Conservation (phyloP, 441 rosid species). For the Pelargonium citronellum region DNA sequence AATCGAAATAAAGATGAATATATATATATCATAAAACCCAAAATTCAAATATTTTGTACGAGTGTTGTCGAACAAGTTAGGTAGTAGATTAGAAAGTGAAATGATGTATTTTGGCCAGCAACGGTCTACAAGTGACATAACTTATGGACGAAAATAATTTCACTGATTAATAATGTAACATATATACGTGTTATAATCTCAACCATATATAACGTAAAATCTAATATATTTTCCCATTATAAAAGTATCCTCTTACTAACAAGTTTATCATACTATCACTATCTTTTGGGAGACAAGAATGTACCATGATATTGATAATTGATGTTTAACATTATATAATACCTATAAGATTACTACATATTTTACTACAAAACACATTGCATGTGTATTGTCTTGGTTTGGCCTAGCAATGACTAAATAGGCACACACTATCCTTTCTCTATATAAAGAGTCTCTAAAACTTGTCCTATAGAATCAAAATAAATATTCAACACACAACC, state of each 20-base stretch:
- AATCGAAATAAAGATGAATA: too few relatives aligned
- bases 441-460: not conserved
- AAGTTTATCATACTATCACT: too few relatives aligned
- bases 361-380: not conserved
- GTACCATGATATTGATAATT: not conserved
- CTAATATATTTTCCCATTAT: not conserved
- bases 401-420: not conserved
- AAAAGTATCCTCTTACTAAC: too few relatives aligned
- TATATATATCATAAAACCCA: too few relatives aligned
- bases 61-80: too few relatives aligned
- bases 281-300: too few relatives aligned
- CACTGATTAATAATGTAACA: not conserved
- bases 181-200: not conserved
- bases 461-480: not conserved
- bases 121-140: not conserved
- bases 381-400: not conserved
- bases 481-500: not conserved
- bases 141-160: not conserved
- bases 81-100: too few relatives aligned
- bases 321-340: not conserved
- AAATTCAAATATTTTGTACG: too few relatives aligned
- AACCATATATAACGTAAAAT: not conserved
- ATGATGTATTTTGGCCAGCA: too few relatives aligned
- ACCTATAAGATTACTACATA: not conserved
- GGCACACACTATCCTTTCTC: not conserved